phyloP scores from a whole-genome alignment of 1,284 basidiomycete genomes.

The Tremellales sp. region DNA sequence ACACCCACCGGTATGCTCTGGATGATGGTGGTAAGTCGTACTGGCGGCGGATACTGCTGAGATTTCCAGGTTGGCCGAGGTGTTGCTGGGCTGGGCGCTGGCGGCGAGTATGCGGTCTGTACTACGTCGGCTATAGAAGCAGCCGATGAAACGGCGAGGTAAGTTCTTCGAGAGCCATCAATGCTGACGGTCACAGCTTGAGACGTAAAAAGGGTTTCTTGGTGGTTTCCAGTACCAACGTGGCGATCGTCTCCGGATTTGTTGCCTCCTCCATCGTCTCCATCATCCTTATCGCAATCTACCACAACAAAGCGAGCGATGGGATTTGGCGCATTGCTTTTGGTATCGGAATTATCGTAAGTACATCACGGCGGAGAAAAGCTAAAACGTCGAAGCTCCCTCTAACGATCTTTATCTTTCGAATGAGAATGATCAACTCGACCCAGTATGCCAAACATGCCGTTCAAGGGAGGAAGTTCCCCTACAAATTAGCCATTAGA shows the following conservation, averaged over 20 bases:
- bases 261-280: slow-evolving; percentile 18
- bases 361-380: not conserved
- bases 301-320: slow-evolving; percentile 12
- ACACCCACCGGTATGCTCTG: slow-evolving; percentile 56
- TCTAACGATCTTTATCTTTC: slow-evolving; percentile 31
- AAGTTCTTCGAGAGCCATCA: slow-evolving; percentile 5
- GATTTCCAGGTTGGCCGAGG: slow-evolving; percentile 67
- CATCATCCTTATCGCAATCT: slow-evolving; percentile 24
- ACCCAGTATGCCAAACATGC: slow-evolving; percentile 29
- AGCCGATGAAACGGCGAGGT: slow-evolving; percentile 62
- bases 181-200: slow-evolving; percentile 3
- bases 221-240: slow-evolving; percentile 69
- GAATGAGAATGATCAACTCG: slow-evolving; percentile 30
- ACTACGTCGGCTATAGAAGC: slow-evolving; percentile 63
- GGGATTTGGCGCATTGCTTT: slow-evolving; percentile 28
- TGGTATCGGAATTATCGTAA: slow-evolving; percentile 24
- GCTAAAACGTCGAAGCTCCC: slow-evolving; percentile 12
- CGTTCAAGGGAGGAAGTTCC: slow-evolving; percentile 17
- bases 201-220: slow-evolving; percentile 60
- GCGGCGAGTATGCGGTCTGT: slow-evolving; percentile 71
- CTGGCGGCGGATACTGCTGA: too few relatives aligned
- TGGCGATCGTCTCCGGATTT: slow-evolving; percentile 21
- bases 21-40: slow-evolving; percentile 71
- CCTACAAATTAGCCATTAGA: slow-evolving; percentile 54
- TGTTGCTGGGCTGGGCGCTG: slow-evolving; percentile 65